These are phyloP conservation scores for Nakazawaea peltata DNA, from an alignment of 805 yeast genomes.

Conservation along the genomic window DNA sequence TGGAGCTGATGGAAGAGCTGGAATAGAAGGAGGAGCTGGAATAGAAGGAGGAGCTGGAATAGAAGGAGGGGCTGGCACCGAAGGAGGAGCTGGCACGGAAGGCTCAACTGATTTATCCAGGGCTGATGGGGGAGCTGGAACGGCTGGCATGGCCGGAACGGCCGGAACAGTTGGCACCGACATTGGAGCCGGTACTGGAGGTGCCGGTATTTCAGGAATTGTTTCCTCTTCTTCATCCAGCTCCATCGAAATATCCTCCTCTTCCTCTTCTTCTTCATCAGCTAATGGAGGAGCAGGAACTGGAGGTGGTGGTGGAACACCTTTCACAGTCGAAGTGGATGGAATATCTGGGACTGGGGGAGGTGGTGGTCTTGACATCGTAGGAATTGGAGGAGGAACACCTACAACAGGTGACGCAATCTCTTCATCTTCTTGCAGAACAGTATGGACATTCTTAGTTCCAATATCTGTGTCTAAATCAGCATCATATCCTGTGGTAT, in stretches of 20 bases:
- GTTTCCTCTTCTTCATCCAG: too few relatives aligned
- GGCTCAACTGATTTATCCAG: not conserved
- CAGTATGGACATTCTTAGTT: too few relatives aligned
- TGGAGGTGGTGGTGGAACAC: slow-evolving; percentile 11
- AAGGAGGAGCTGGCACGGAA: not conserved
- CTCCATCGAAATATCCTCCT: too few relatives aligned
- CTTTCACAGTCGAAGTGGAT: not conserved
- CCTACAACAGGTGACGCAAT: too few relatives aligned
- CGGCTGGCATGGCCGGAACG: not conserved
- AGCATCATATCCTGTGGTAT: slow-evolving; percentile 60
- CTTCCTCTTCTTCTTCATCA: too few relatives aligned
- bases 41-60: slow-evolving; percentile 13
- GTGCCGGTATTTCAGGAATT: not conserved
- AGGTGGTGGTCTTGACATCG: not conserved
- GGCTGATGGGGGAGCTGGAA: not conserved
- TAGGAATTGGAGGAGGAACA: slow-evolving; percentile 10
- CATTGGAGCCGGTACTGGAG: not conserved
- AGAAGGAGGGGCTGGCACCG: not conserved
- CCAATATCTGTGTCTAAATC: slow-evolving; percentile 42
- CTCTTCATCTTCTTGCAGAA: too few relatives aligned
- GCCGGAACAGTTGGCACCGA: not conserved
- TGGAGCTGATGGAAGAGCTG: not conserved
- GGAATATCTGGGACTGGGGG: not conserved
- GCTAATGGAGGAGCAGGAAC: slow-evolving; percentile 3
- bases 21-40: not conserved